phyloP scores from a whole-genome alignment of 2,329 filamentous ascomycete species.

The Pseudogymnoascus sp. region DNA sequence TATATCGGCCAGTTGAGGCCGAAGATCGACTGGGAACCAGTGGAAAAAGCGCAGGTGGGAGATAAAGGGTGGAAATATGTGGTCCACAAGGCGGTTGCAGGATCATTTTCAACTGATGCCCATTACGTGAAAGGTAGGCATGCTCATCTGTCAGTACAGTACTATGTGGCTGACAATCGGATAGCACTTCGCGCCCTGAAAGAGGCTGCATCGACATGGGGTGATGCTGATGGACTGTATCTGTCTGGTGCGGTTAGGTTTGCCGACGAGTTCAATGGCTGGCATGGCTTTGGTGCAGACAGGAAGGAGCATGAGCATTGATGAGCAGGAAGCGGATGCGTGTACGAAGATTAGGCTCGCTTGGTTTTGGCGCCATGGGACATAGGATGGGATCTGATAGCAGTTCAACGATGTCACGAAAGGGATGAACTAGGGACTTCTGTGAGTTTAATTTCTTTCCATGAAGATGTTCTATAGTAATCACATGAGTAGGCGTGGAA shows the following conservation, averaged over 20 bases:
- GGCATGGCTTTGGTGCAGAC: constrained; percentile 35
- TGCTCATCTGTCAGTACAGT: not conserved
- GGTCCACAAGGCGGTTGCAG: constrained; percentile 59
- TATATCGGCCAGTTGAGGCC: constrained; percentile 73
- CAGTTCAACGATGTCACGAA: not conserved
- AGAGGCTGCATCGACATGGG: constrained; percentile 67
- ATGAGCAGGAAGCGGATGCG: not conserved
- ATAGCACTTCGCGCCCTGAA: constrained; percentile 62
- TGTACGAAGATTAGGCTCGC: not conserved
- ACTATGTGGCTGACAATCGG: constrained; percentile 3
- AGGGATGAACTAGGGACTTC: not conserved
- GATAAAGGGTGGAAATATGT: constrained; percentile 68
- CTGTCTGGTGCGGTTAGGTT: constrained; percentile 62
- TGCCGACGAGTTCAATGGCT: constrained; percentile 63
- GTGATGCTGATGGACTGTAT: constrained; percentile 57
- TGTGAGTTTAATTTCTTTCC: not conserved
- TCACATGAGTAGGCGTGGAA: not conserved
- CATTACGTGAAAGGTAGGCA: constrained; percentile 73
- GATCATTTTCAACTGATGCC: constrained; percentile 59
- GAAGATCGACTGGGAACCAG: constrained; percentile 57
- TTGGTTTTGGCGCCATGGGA: not conserved
- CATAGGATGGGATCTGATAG: not conserved
- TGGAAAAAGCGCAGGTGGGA: constrained; percentile 31
- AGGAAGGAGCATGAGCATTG: not conserved
- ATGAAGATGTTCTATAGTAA: not conserved